phyloP scores from a whole-genome alignment of 1,284 basidiomycete genomes.

The Coriolopsis trogii region DNA sequence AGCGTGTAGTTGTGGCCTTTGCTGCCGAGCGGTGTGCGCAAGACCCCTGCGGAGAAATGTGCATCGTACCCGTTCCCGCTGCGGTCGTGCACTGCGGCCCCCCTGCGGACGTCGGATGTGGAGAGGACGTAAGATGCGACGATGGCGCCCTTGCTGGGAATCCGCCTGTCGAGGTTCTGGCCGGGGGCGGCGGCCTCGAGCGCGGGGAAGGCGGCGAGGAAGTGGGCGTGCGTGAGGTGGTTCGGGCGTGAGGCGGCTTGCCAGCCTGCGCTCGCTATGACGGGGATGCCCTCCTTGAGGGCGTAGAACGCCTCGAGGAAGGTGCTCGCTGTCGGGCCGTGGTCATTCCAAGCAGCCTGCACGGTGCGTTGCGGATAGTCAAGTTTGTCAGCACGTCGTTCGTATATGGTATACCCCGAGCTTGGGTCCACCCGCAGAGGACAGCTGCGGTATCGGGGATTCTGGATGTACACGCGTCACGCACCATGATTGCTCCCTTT shows the following conservation, averaged over 20 bases:
- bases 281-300: slow-evolving; percentile 29
- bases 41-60: slow-evolving; percentile 9
- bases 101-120: not conserved
- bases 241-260: slow-evolving; percentile 25
- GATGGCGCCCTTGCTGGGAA: slow-evolving; percentile 19
- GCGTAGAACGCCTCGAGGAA: slow-evolving; percentile 32
- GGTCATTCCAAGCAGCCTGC: slow-evolving; percentile 33
- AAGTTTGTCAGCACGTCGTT: not conserved
- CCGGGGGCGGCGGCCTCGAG: slow-evolving; percentile 29
- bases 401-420: not conserved
- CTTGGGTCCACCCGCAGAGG: no score
- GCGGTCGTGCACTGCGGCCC: slow-evolving; percentile 19
- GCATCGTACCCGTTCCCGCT: slow-evolving; percentile 32
- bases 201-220: slow-evolving; percentile 21
- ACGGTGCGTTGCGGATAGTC: not conserved
- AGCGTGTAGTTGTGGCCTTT: slow-evolving; percentile 40
- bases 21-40: slow-evolving; percentile 35
- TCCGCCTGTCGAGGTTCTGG: slow-evolving; percentile 30
- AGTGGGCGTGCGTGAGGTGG: slow-evolving; percentile 30
- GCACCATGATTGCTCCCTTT: slow-evolving; percentile 31
- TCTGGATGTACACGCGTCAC: not conserved
- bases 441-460: not conserved
- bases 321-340: slow-evolving; percentile 30
- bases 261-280: slow-evolving; percentile 28
- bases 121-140: slow-evolving; percentile 23